Conservation (phyloP, 2,329 filamentous ascomycete species). For the Decorospora gaudefroyi region DNA sequence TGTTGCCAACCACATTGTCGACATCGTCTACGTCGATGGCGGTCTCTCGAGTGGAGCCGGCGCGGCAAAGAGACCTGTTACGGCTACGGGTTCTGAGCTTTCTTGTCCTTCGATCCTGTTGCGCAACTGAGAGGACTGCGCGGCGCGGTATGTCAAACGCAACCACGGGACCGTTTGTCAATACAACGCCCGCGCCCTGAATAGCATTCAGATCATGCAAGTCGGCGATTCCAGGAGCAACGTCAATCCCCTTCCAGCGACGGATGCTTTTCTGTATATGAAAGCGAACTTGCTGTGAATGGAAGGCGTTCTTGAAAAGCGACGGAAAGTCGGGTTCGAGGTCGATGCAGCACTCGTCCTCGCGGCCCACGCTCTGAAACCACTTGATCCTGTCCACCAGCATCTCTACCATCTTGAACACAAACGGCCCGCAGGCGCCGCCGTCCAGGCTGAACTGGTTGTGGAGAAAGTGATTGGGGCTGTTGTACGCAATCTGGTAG, state of each 20-base stretch:
- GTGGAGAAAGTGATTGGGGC: constrained; percentile 18
- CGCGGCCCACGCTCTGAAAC: neutral
- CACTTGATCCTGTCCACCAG: constrained; percentile 3
- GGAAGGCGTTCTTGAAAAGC: constrained; percentile 2
- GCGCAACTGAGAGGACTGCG: no score
- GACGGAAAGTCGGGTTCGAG: neutral
- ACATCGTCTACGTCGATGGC: no score
- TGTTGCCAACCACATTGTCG: no score
- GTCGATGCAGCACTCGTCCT: neutral
- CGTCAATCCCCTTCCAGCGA: constrained; percentile 1
- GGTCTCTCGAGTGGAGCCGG: no score
- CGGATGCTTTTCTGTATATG: constrained; percentile 13
- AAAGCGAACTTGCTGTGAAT: constrained; percentile 7
- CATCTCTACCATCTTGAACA: constrained; percentile 20
- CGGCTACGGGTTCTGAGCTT: no score
- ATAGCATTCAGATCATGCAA: neutral
- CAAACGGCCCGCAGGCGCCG: constrained; percentile 30
- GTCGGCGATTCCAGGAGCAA: neutral
- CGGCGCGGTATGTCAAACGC: neutral
- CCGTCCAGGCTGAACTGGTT: constrained; percentile 19
- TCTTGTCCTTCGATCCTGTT: no score
- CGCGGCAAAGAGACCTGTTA: no score
- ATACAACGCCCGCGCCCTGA: neutral
- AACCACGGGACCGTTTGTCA: neutral
- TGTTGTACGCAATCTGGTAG: constrained; percentile 1